phyloP scores from a whole-genome alignment of 345 rosid genomes.

The Pistacia atlantica region DNA sequence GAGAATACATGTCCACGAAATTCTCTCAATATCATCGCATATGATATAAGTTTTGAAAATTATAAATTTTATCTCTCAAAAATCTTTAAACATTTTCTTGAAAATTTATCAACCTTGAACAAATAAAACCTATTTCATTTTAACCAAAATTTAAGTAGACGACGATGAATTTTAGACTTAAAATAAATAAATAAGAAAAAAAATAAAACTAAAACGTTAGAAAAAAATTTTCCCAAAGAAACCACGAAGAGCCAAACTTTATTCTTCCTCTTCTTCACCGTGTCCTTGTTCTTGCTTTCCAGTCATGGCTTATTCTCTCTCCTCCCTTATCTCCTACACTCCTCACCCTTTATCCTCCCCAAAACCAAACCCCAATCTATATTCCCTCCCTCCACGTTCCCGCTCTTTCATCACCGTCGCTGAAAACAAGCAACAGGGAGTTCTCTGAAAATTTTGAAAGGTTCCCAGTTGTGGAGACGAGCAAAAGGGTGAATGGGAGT shows the following conservation, averaged over 20 bases:
- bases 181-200: too few relatives aligned
- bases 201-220: neutral
- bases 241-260: neutral
- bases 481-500: neutral
- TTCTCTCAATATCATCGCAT: too few relatives aligned
- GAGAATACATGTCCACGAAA: too few relatives aligned
- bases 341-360: slow-evolving; percentile 16
- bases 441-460: slow-evolving; percentile 15
- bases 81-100: too few relatives aligned
- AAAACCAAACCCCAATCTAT: slow-evolving; percentile 17
- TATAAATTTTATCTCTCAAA: too few relatives aligned
- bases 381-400: slow-evolving; percentile 4
- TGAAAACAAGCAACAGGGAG: slow-evolving; percentile 24
- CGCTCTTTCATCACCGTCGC: slow-evolving; percentile 25
- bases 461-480: slow-evolving; percentile 12
- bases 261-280: neutral
- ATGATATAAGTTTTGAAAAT: too few relatives aligned
- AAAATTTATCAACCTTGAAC: too few relatives aligned
- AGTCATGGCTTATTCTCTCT: slow-evolving; percentile 39
- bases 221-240: slow-evolving; percentile 14
- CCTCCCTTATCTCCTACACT: slow-evolving; percentile 35
- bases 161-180: too few relatives aligned
- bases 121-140: too few relatives aligned
- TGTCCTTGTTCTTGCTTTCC: neutral
- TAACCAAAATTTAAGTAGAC: too few relatives aligned